Evolutionary conservation across 129 eudicot species (phyloP).

Genomic region (Flaveria robusta): DNA sequence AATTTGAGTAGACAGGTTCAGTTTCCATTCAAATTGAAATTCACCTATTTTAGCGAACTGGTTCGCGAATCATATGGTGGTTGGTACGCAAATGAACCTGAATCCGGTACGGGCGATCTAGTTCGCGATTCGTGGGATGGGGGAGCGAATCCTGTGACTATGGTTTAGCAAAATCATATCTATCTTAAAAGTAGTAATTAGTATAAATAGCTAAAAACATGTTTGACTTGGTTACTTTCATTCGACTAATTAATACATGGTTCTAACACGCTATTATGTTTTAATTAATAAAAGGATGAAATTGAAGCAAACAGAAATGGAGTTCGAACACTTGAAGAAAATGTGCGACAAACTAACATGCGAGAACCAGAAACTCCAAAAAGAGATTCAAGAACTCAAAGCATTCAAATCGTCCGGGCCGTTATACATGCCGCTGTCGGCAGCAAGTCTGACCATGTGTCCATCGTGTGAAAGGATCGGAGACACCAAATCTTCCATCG

Average conservation of each 20-base stretch:
- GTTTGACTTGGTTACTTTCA: no score
- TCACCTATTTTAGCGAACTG: no score
- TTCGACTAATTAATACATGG: background rate
- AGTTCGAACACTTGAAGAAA: conserved; percentile 83
- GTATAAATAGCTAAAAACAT: no score
- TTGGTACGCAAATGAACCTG: no score
- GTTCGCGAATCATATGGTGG: no score
- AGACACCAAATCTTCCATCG: conserved; percentile 30
- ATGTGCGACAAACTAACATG: conserved; percentile 70
- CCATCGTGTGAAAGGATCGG: conserved; percentile 85
- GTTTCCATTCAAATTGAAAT: no score
- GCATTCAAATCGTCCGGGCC: conserved; percentile 63
- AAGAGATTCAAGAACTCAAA: conserved; percentile 82
- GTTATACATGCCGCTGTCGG: conserved; percentile 82
- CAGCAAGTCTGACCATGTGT: conserved; percentile 86
- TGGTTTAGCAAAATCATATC: no score
- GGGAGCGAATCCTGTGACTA: no score
- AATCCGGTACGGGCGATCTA: no score
- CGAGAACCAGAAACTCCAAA: conserved; percentile 79
- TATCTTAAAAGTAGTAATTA: no score
- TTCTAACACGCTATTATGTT: conserved; percentile 3
- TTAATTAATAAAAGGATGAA: conserved; percentile 56
- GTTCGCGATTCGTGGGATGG: no score
- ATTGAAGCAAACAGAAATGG: conserved; percentile 92
- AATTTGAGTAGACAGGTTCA: no score